Evolutionary conservation across 2,329 filamentous ascomycete genomes (phyloP).

Genomic region (Phialocephala sp.): DNA sequence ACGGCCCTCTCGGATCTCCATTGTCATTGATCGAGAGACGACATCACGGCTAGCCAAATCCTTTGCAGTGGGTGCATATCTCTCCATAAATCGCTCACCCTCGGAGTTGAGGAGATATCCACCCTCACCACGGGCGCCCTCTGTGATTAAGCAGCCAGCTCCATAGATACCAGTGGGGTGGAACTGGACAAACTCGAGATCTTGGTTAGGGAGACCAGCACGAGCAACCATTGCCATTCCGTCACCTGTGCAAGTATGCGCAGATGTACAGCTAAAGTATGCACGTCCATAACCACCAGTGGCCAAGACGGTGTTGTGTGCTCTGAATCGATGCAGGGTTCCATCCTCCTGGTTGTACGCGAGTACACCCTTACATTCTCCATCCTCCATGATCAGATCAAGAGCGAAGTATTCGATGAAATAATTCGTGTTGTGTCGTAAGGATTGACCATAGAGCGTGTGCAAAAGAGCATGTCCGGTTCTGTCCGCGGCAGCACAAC

Average conservation of each 20-base stretch:
- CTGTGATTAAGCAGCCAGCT: slow-evolving; percentile 95
- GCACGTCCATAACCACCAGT: slow-evolving; percentile 97
- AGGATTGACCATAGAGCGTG: slow-evolving; percentile 96
- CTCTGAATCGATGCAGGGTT: slow-evolving; percentile 94
- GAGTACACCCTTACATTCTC: slow-evolving; percentile 93
- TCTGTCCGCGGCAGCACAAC: slow-evolving; percentile 91
- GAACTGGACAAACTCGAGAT: slow-evolving; percentile 99
- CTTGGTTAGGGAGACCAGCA: slow-evolving; percentile 97
- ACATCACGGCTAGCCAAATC: slow-evolving; percentile 96
- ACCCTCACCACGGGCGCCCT: slow-evolving; percentile 97
- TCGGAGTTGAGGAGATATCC: slow-evolving; percentile 97
- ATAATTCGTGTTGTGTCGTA: slow-evolving; percentile 98
- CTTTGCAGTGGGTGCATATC: slow-evolving; percentile 96
- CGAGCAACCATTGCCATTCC: slow-evolving; percentile 99
- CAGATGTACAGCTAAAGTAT: slow-evolving; percentile 98
- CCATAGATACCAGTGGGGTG: slow-evolving; percentile 99
- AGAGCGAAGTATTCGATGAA: slow-evolving; percentile 99
- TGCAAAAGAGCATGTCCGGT: slow-evolving; percentile 97
- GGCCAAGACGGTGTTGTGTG: slow-evolving; percentile 94
- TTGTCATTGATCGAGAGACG: slow-evolving; percentile 95
- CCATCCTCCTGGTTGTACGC: slow-evolving; percentile 99
- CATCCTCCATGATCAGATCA: slow-evolving; percentile 96
- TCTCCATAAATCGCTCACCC: slow-evolving; percentile 99
- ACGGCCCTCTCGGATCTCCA: slow-evolving; percentile 97
- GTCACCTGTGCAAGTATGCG: slow-evolving; percentile 98